Base-by-base conservation (phyloP, 106 monocot genomes). In the Vanilla planifolia region DNA sequence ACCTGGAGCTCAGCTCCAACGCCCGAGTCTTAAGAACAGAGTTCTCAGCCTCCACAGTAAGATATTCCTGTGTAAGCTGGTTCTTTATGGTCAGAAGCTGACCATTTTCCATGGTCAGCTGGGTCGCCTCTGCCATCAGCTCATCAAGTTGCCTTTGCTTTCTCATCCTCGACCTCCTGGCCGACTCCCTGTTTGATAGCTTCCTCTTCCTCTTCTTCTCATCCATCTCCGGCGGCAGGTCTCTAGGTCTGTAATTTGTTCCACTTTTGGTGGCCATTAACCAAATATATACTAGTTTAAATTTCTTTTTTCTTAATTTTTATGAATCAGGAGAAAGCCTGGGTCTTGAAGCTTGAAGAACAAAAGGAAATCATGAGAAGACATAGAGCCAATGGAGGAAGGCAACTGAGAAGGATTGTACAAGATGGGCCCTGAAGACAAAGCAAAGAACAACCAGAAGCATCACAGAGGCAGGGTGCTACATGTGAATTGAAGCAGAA, bases 121-220 rank as follows among this genome's bases (percentile, higher is more conserved):
- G 61, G 30, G 23, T 56, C 50, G 60, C 67, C 46, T 75, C 78
- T 5, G 60, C 58, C 33, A 55, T 68, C 43, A 83, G 67, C 19
- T 78, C 78, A 27, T 83, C 77, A 28, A 83, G 42, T 7, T 78
- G 83, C 71, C 71, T 75, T 70, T 75, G 83, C 67, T 83, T 83
- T 40, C 75, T 55, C 74, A 70, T 66, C 51, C 83, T 48, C 9
- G 83, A 83, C 16, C 83, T 47, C 45, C 83, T 53, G 20, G 83
- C 83, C 4, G 83, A 84, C 52, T 84, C 75, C 15, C 68, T 17
- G 48, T 69, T 69, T 2, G 68, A 60, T 8, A 59, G 46, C 68
- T 60, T 69, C 23, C 83, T 41, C 67, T 79, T 78, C 55, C 66
- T 60, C 75, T 77, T 78, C 61, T 72, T 50, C 60, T 75, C 74